Percentiles rank a stretch among this genome's conserved stretches.
These are phyloP conservation scores for Coleophoma eucalyptorum DNA, from an alignment of 2,329 filamentous ascomycete species.

Conservation along the genomic window DNA sequence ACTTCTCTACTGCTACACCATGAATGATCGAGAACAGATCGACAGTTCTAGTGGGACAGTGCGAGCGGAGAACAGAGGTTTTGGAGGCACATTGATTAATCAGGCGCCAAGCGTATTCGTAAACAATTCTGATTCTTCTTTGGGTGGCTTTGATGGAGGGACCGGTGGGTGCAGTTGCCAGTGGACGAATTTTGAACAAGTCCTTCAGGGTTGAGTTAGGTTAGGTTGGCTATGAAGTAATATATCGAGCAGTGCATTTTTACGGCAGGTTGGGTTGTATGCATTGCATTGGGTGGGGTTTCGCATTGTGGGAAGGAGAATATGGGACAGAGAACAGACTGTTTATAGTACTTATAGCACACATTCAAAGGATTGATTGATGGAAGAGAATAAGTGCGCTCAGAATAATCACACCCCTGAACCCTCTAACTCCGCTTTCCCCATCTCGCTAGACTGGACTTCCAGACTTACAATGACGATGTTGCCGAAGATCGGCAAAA, in stretches of 20 bases:
- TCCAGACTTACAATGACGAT: too few species aligned
- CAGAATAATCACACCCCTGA: not conserved
- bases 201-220: not conserved
- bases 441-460: too few species aligned
- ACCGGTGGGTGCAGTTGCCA: slow-evolving; percentile 58
- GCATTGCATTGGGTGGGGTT: not conserved
- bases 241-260: not conserved
- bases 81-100: slow-evolving; percentile 51
- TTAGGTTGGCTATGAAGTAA: not conserved
- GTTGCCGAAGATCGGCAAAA: too few species aligned
- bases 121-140: slow-evolving; percentile 35
- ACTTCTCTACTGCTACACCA: slow-evolving; percentile 48
- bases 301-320: not conserved
- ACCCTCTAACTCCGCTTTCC: too few species aligned
- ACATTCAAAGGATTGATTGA: not conserved
- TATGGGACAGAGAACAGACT: not conserved
- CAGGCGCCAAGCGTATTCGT: slow-evolving; percentile 31
- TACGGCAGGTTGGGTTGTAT: not conserved
- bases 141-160: slow-evolving; percentile 61
- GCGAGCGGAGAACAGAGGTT: slow-evolving; percentile 44
- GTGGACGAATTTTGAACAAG: slow-evolving; percentile 46
- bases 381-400: not conserved
- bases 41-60: slow-evolving; percentile 38
- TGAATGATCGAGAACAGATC: slow-evolving; percentile 44
- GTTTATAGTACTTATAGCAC: not conserved